Conservation (phyloP, 805 yeast species). For the Metschnikowia shivogae region DNA sequence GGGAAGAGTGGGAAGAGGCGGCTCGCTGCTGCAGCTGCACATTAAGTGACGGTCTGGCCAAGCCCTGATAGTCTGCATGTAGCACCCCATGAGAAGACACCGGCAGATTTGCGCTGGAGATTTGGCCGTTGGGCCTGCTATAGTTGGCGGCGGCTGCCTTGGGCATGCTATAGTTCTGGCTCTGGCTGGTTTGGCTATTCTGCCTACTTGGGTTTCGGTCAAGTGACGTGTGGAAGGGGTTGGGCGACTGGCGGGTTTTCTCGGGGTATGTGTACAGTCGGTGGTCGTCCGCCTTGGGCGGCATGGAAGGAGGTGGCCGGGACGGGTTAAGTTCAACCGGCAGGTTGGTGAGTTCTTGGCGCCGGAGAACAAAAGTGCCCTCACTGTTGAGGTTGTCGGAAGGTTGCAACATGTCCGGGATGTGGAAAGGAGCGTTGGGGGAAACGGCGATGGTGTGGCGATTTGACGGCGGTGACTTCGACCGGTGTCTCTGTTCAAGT, state of each 20-base stretch:
- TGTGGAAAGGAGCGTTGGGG: slow-evolving; percentile 6
- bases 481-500: not conserved
- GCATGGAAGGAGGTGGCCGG: not conserved
- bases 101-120: no score
- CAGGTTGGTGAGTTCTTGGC: not conserved
- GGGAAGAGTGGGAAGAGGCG: not conserved
- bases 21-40: slow-evolving; percentile 1
- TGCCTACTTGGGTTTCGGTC: not conserved
- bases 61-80: not conserved
- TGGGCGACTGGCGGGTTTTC: not conserved
- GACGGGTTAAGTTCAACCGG: not conserved
- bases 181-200: not conserved
- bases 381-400: slow-evolving; percentile 9
- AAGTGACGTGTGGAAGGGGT: not conserved
- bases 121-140: not conserved
- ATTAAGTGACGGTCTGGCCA: not conserved
- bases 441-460: slow-evolving; percentile 18
- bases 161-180: not conserved
- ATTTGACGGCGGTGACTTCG: slow-evolving; percentile 5
- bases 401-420: slow-evolving; percentile 18
- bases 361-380: slow-evolving; percentile 8
- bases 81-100: not conserved
- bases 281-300: not conserved
- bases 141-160: not conserved
- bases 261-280: slow-evolving; percentile 2